Conservation (phyloP, 2,329 filamentous ascomycete genomes). For the Monosporascus sp. region DNA sequence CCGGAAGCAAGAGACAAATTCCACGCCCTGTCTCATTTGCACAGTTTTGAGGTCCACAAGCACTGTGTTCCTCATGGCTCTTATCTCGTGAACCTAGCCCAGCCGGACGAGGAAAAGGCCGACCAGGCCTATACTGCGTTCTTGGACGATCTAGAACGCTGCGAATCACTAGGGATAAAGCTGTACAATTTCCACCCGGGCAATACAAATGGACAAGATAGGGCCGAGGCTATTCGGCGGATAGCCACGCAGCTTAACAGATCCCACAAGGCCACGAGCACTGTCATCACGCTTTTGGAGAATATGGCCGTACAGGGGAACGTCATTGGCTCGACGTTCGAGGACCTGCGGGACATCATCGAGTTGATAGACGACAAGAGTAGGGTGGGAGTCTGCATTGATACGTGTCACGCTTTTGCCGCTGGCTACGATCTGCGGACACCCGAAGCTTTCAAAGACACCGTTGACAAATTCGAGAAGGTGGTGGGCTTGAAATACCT, state of each 20-base stretch:
- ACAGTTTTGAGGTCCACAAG: constrained; percentile 65
- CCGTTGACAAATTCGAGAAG: constrained; percentile 70
- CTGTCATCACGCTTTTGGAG: constrained; percentile 80
- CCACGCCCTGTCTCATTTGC: constrained; percentile 58
- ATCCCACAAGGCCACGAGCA: constrained; percentile 69
- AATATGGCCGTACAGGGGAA: constrained; percentile 94
- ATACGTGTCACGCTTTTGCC: constrained; percentile 95
- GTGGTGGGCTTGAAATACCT: constrained; percentile 76
- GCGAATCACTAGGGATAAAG: constrained; percentile 76
- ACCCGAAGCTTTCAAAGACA: constrained; percentile 65
- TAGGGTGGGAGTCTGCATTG: constrained; percentile 88
- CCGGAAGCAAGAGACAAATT: constrained; percentile 66
- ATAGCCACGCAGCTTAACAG: constrained; percentile 80
- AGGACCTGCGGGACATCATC: constrained; percentile 84
- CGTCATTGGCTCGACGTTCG: constrained; percentile 77
- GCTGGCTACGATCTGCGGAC: constrained; percentile 86
- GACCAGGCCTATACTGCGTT: constrained; percentile 82
- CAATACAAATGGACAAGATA: constrained; percentile 63
- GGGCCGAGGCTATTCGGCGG: constrained; percentile 65
- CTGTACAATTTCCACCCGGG: constrained; percentile 99
- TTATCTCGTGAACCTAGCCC: constrained; percentile 93
- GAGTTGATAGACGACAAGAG: constrained; percentile 70
- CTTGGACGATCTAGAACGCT: constrained; percentile 80
- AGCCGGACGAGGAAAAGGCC: constrained; percentile 73
- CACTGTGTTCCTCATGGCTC: constrained; percentile 89